These are phyloP conservation scores for Stevia rebaudiana DNA, from an alignment of 140 eudicot genomes.

Conservation along the genomic window DNA sequence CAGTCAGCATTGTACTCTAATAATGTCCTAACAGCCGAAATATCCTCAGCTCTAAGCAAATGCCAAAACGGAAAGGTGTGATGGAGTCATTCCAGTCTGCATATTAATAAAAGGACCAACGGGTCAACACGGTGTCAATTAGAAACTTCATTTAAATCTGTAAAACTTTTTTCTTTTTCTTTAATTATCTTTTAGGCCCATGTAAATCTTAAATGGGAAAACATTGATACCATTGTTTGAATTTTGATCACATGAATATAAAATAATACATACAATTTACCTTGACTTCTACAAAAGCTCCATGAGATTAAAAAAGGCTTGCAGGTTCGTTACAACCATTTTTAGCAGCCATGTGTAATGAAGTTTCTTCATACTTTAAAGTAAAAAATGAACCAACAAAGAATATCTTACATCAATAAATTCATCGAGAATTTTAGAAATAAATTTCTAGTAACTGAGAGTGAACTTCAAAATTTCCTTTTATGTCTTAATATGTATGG, in stretches of 20 bases:
- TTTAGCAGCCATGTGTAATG: constrained; percentile 93
- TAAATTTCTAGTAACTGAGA: no score
- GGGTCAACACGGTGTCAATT: not conserved
- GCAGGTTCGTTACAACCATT: constrained; percentile 85
- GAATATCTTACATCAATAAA: no score
- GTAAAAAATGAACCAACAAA: no score
- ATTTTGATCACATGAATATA: not conserved
- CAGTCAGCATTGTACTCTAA: constrained; percentile 83
- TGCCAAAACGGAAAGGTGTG: constrained; percentile 99
- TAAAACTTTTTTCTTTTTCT: not conserved
- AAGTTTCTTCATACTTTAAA: constrained; percentile 93
- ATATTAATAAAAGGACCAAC: not conserved
- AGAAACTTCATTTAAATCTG: not conserved
- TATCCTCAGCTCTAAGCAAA: constrained; percentile 72
- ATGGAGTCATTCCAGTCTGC: constrained; percentile 99
- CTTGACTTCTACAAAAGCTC: constrained; percentile 69
- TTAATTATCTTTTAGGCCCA: no score
- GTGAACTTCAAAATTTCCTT: no score
- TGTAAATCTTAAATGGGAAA: not conserved
- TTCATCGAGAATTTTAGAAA: no score
- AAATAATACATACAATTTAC: constrained; percentile 52
- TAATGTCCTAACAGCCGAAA: constrained; percentile 70
- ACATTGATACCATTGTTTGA: not conserved
- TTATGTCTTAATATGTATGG: no score
- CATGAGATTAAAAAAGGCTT: constrained; percentile 65